Evolutionary conservation across 2,329 filamentous ascomycete genomes (phyloP).

Genomic region (Raffaelea arxii): DNA sequence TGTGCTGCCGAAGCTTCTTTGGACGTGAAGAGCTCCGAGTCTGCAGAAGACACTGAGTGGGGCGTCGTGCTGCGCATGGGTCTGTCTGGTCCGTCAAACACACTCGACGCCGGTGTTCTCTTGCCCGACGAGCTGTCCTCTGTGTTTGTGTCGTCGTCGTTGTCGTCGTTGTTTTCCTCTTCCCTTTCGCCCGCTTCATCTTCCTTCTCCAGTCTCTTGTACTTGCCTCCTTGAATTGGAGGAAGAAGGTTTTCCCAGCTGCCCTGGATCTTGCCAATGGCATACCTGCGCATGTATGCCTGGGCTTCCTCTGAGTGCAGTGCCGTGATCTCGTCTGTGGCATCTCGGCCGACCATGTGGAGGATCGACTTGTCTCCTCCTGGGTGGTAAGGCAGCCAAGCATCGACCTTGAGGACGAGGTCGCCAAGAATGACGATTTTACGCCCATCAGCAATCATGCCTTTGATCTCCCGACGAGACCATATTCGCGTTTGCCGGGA

Average conservation of each 20-base stretch:
- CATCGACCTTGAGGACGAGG: neutral
- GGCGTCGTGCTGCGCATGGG: too few relatives aligned
- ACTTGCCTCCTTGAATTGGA: neutral
- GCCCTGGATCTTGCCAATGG: neutral
- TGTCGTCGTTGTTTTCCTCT: neutral
- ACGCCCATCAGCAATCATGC: neutral
- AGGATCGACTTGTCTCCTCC: neutral
- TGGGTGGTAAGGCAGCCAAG: neutral
- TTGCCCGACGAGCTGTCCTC: neutral
- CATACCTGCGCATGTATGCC: neutral
- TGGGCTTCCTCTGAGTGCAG: neutral
- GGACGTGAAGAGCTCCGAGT: too few relatives aligned
- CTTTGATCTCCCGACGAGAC: neutral
- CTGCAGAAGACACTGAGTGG: too few relatives aligned
- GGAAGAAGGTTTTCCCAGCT: neutral
- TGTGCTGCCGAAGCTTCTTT: constrained; percentile 27
- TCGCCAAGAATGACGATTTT: neutral
- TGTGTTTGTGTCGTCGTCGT: neutral
- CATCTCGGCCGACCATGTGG: constrained; percentile 30
- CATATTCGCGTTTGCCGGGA: neutral
- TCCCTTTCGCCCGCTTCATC: too few relatives aligned
- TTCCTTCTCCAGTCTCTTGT: neutral
- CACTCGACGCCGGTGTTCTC: neutral
- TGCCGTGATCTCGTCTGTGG: neutral
- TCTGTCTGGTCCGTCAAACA: neutral